Conservation (phyloP, 75 land plant genomes). For the Pinus tabuliformis region DNA sequence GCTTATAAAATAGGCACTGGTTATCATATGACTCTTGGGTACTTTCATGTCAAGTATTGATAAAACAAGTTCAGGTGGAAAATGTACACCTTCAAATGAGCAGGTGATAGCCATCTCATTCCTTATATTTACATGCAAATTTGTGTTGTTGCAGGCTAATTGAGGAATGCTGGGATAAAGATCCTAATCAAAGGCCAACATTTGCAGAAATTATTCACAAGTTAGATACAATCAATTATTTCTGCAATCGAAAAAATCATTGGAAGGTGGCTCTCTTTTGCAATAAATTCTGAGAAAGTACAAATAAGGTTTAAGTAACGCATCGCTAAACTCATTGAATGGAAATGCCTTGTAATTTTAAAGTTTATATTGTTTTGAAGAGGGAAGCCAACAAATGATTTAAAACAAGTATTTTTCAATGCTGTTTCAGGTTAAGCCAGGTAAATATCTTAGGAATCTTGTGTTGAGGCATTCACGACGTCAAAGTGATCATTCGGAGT, state of each 20-base stretch:
- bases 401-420: background rate
- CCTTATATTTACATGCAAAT: background rate
- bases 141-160: conserved; percentile 59
- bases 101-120: background rate
- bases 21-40: background rate
- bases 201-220: conserved; percentile 58
- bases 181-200: conserved; percentile 63
- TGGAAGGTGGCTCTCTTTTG: conserved; percentile 49
- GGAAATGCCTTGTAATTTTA: background rate
- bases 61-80: background rate
- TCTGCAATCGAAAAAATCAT: conserved; percentile 28
- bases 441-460: conserved; percentile 2
- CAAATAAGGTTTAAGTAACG: background rate
- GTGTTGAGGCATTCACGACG: background rate
- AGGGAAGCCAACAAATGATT: background rate
- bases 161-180: conserved; percentile 79
- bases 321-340: background rate
- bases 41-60: background rate
- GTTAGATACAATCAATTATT: conserved; percentile 38
- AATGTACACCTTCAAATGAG: background rate
- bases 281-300: conserved; percentile 8
- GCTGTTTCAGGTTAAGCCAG: conserved; percentile 1
- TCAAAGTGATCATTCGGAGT: background rate
- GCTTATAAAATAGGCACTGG: background rate
- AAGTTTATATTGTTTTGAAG: background rate